Evolutionary conservation across 2,329 filamentous ascomycete species (phyloP).

Genomic region (Decorospora gaudefroyi): DNA sequence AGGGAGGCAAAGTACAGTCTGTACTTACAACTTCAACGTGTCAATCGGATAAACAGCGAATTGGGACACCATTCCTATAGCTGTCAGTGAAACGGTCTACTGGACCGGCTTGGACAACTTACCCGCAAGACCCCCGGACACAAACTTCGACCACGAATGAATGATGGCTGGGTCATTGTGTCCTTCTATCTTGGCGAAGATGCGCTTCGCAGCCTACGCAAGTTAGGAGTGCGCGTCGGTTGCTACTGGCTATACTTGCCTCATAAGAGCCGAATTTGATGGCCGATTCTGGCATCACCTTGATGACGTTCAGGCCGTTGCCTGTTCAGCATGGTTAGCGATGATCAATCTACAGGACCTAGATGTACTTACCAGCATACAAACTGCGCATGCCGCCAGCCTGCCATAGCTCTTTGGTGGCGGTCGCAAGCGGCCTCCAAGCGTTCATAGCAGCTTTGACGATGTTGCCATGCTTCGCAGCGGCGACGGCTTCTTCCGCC

Average conservation of each 20-base stretch:
- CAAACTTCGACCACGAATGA: conserved; percentile 82
- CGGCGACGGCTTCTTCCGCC: conserved; percentile 63
- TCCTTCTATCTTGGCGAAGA: conserved; percentile 83
- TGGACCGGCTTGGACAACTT: not conserved
- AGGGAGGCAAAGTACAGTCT: too few relatives aligned
- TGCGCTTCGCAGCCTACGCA: conserved; percentile 76
- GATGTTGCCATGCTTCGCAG: conserved; percentile 71
- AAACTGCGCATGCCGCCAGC: conserved; percentile 86
- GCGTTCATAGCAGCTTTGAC: conserved; percentile 68
- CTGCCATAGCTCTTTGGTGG: conserved; percentile 77
- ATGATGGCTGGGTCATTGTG: conserved; percentile 81
- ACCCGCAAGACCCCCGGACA: conserved; percentile 83
- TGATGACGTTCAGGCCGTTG: conserved; percentile 93
- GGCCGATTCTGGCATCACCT: conserved; percentile 98
- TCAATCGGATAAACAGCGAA: conserved; percentile 95
- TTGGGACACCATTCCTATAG: conserved; percentile 80
- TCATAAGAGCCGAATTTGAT: conserved; percentile 99
- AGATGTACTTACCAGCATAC: conserved; percentile 74
- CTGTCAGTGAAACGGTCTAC: conserved; percentile 2
- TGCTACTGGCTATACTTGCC: conserved; percentile 47
- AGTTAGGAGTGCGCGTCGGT: conserved; percentile 15
- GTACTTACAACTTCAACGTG: conserved; percentile 70
- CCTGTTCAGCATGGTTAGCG: conserved; percentile 58
- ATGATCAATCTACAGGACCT: not conserved
- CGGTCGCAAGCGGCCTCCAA: conserved; percentile 70